Evolutionary conservation across 73 alveolate genomes (phyloP).

Genomic region (Stentor roeselii): DNA sequence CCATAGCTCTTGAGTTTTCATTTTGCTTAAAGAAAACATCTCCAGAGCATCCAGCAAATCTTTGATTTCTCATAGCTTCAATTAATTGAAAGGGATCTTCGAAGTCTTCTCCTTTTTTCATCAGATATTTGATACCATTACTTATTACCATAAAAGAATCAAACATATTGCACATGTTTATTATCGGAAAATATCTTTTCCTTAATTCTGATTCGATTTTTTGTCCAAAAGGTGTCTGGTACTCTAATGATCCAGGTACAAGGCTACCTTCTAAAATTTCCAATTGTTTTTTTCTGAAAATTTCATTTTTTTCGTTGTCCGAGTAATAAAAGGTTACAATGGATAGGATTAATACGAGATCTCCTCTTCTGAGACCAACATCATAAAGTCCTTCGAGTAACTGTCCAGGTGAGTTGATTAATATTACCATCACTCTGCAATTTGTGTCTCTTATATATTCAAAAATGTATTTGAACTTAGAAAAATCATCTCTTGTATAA

Average conservation of each 20-base stretch:
- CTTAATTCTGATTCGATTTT: background rate
- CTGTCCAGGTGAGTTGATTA: background rate
- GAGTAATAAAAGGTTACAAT: background rate
- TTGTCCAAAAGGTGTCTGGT: background rate
- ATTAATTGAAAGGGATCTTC: background rate
- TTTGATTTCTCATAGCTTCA: background rate
- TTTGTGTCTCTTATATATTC: background rate
- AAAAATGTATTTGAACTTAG: background rate
- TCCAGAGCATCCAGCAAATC: slow-evolving; percentile 17
- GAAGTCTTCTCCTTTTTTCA: background rate
- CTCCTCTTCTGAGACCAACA: slow-evolving; percentile 10
- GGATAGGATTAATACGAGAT: background rate
- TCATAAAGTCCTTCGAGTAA: background rate
- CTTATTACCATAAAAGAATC: background rate
- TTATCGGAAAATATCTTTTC: background rate
- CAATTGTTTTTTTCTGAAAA: background rate
- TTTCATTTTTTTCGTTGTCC: background rate
- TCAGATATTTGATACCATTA: background rate
- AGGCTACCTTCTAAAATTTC: background rate
- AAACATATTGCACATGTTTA: background rate
- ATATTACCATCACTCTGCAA: background rate
- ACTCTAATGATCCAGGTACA: background rate
- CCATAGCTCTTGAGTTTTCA: background rate
- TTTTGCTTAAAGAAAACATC: background rate
- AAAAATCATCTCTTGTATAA: background rate